These are phyloP conservation scores for Epichloe amarillans DNA, from an alignment of 2,329 filamentous ascomycete species.

Conservation along the genomic window DNA sequence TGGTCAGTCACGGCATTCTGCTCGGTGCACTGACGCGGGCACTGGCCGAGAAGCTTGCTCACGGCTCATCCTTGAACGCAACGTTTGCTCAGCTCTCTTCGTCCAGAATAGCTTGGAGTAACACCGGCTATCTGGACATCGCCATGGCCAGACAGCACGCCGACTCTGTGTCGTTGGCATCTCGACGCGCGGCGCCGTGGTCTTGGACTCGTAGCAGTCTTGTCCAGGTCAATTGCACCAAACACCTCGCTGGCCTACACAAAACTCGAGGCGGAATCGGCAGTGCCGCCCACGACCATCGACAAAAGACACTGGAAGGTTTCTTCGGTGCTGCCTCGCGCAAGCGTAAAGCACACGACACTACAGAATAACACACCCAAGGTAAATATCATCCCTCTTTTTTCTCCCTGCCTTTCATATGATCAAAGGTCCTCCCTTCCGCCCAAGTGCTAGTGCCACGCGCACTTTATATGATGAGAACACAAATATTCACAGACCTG, in stretches of 20 bases:
- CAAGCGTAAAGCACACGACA: slow-evolving; percentile 3
- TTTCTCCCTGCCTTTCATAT: neutral
- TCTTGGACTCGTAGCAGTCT: slow-evolving; percentile 9
- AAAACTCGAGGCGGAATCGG: slow-evolving; percentile 75
- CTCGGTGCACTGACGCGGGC: slow-evolving; percentile 54
- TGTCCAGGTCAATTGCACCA: slow-evolving; percentile 46
- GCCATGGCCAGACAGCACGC: slow-evolving; percentile 8
- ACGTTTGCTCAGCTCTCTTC: neutral
- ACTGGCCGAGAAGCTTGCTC: slow-evolving; percentile 41
- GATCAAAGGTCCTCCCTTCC: neutral
- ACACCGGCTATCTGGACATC: slow-evolving; percentile 35
- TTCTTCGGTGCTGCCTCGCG: slow-evolving; percentile 49
- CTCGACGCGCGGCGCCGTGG: slow-evolving; percentile 10
- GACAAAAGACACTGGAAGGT: slow-evolving; percentile 60
- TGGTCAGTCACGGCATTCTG: slow-evolving; percentile 68
- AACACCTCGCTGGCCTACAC: slow-evolving; percentile 61
- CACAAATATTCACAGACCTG: slow-evolving; percentile 68
- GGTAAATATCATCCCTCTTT: slow-evolving; percentile 23
- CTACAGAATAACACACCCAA: slow-evolving; percentile 5
- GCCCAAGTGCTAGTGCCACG: slow-evolving; percentile 3
- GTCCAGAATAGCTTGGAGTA: slow-evolving; percentile 30
- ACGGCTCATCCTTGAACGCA: neutral
- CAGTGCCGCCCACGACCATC: slow-evolving; percentile 60
- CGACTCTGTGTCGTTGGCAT: neutral
- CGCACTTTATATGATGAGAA: slow-evolving; percentile 47